A percentile compares a stretch with the other conserved stretches of the same genome.
Conservation (phyloP, 768 basidiomycete species). For the Calvatia gigantea region DNA sequence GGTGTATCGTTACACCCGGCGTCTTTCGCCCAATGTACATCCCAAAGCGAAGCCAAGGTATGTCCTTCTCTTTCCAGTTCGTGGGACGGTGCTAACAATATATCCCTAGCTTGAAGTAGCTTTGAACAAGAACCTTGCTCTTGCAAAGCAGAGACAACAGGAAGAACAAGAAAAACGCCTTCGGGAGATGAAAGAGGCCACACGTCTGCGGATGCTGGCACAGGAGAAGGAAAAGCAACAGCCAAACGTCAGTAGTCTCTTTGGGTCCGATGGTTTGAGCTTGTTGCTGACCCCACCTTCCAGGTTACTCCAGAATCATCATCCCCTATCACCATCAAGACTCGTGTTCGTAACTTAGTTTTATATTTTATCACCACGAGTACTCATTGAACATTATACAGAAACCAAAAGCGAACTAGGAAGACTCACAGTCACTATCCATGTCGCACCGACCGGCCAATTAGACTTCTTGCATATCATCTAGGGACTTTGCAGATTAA, state of each 20-base stretch:
- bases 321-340: slow-evolving; percentile 8
- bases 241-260: neutral
- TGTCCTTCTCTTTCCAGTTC: slow-evolving; percentile 11
- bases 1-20: slow-evolving; percentile 63
- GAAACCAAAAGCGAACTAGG: slow-evolving; percentile 11
- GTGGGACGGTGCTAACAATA: slow-evolving; percentile 4
- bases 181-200: slow-evolving; percentile 2
- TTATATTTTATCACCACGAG: too few relatives aligned
- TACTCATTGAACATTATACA: neutral
- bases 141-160: slow-evolving; percentile 29
- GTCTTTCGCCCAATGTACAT: slow-evolving; percentile 65
- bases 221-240: neutral
- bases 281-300: neutral
- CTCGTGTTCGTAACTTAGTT: slow-evolving; percentile 10
- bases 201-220: slow-evolving; percentile 1
- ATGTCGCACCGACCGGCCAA: neutral
- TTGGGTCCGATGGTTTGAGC: neutral
- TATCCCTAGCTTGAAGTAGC: slow-evolving; percentile 54
- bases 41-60: slow-evolving; percentile 78
- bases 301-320: slow-evolving; percentile 1
- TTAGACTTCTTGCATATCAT: slow-evolving; percentile 3
- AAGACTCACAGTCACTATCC: neutral
- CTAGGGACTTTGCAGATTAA: slow-evolving; percentile 10
- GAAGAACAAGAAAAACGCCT: slow-evolving; percentile 4
- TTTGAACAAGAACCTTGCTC: slow-evolving; percentile 43